These are phyloP conservation scores for Echium plantagineum DNA, from an alignment of 257 asterid genomes.

Conservation along the genomic window DNA sequence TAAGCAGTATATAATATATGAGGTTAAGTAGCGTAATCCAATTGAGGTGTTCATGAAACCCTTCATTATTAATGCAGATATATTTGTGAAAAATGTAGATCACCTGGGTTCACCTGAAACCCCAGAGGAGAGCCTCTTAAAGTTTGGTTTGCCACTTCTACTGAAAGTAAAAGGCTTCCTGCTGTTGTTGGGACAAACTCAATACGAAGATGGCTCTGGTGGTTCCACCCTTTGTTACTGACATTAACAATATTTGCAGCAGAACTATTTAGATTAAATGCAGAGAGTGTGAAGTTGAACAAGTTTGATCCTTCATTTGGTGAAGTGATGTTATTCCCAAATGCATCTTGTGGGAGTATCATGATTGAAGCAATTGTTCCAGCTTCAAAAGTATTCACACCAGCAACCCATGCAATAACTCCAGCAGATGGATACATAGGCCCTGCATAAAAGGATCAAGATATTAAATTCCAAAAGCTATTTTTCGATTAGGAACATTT, in stretches of 20 bases:
- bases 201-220: slow-evolving; percentile 34
- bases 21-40: no score
- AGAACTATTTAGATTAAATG: slow-evolving; percentile 26
- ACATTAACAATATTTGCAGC: slow-evolving; percentile 31
- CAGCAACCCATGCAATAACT: slow-evolving; percentile 47
- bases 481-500: no score
- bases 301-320: slow-evolving; percentile 23
- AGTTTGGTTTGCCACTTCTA: no score
- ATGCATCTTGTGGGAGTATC: no score
- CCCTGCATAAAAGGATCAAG: slow-evolving; percentile 32
- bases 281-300: slow-evolving; percentile 32
- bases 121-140: slow-evolving; percentile 12
- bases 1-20: no score
- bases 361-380: slow-evolving; percentile 44
- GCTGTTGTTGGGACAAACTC: slow-evolving; percentile 50
- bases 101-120: slow-evolving; percentile 73
- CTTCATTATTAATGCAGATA: neutral
- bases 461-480: neutral
- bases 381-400: slow-evolving; percentile 40
- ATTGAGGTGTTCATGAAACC: no score
- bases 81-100: slow-evolving; percentile 1
- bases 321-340: slow-evolving; percentile 67
- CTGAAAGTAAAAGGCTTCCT: slow-evolving; percentile 22
- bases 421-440: slow-evolving; percentile 65
- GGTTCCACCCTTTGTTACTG: slow-evolving; percentile 48